These are phyloP conservation scores for Boletus huronensis DNA, from an alignment of 768 basidiomycete species.

Conservation along the genomic window DNA sequence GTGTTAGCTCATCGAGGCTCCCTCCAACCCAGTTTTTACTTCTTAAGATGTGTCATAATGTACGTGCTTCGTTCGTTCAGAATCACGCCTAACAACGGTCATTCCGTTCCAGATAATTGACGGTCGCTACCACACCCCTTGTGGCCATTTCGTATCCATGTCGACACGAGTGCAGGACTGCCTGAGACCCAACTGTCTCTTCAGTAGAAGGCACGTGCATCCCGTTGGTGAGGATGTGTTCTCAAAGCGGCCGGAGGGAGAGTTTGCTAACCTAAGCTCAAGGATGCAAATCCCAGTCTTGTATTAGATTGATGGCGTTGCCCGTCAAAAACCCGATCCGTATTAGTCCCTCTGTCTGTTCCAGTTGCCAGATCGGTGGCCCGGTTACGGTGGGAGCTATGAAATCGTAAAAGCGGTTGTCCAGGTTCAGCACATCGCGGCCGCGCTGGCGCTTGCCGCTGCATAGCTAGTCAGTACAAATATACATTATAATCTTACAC, in stretches of 20 bases:
- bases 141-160: slow-evolving; percentile 72
- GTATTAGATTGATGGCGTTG: slow-evolving; percentile 61
- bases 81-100: neutral
- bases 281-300: slow-evolving; percentile 56
- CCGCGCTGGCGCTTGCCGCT: slow-evolving; percentile 23
- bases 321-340: slow-evolving; percentile 72
- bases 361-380: slow-evolving; percentile 29
- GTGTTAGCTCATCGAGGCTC: slow-evolving; percentile 9
- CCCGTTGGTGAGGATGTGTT: slow-evolving; percentile 40
- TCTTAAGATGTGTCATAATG: slow-evolving; percentile 68
- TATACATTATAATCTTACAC: slow-evolving; percentile 21
- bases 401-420: slow-evolving; percentile 14
- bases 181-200: slow-evolving; percentile 58
- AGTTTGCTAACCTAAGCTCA: slow-evolving; percentile 14
- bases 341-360: slow-evolving; percentile 51
- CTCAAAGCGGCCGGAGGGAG: neutral
- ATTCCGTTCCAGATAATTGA: slow-evolving; percentile 57
- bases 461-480: slow-evolving; percentile 11
- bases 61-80: slow-evolving; percentile 33
- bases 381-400: slow-evolving; percentile 13
- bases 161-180: slow-evolving; percentile 69
- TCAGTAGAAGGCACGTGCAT: slow-evolving; percentile 64
- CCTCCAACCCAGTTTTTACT: slow-evolving; percentile 17
- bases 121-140: slow-evolving; percentile 66
- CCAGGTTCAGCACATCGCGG: slow-evolving; percentile 6